These are phyloP conservation scores for Cercospora sp. DNA, from an alignment of 2,329 filamentous ascomycete species.

Conservation along the genomic window DNA sequence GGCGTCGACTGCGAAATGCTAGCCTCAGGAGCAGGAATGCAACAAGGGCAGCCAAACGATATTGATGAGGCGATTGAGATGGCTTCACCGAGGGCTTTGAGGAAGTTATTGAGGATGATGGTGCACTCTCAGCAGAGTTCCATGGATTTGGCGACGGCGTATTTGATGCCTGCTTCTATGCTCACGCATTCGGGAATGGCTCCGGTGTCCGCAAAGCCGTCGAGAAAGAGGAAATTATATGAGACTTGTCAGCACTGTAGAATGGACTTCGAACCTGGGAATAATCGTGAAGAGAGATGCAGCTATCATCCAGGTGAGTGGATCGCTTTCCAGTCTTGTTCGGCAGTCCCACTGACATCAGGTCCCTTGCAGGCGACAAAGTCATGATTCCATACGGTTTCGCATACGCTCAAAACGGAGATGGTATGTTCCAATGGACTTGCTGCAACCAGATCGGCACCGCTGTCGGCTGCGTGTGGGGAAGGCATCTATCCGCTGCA, in stretches of 20 bases:
- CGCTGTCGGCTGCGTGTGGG: slow-evolving; percentile 16
- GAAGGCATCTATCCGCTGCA: slow-evolving; percentile 7
- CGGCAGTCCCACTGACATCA: background rate
- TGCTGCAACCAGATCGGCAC: slow-evolving; percentile 13
- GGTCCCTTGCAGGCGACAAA: background rate
- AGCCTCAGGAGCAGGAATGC: background rate
- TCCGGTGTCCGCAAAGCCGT: background rate
- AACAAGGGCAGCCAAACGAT: background rate
- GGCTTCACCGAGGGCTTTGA: slow-evolving; percentile 12
- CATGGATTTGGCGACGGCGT: slow-evolving; percentile 11
- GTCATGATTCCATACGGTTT: background rate
- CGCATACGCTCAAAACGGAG: slow-evolving; percentile 11
- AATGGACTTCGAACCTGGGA: slow-evolving; percentile 11
- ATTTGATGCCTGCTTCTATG: background rate
- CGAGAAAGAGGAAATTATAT: slow-evolving; percentile 9
- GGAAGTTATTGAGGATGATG: slow-evolving; percentile 18
- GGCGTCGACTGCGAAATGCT: slow-evolving; percentile 8
- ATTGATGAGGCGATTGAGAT: slow-evolving; percentile 16
- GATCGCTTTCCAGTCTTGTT: too few relatives aligned
- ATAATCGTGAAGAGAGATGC: slow-evolving; percentile 13
- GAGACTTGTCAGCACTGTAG: slow-evolving; percentile 17
- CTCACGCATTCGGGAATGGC: background rate
- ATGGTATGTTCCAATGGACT: slow-evolving; percentile 10
- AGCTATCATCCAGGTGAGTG: slow-evolving; percentile 12
- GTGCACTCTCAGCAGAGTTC: slow-evolving; percentile 16